A percentile compares a stretch with the other conserved stretches of the same genome.
Evolutionary conservation across 305 asterid genomes (phyloP).

Genomic region (Caryopteris hybrid): DNA sequence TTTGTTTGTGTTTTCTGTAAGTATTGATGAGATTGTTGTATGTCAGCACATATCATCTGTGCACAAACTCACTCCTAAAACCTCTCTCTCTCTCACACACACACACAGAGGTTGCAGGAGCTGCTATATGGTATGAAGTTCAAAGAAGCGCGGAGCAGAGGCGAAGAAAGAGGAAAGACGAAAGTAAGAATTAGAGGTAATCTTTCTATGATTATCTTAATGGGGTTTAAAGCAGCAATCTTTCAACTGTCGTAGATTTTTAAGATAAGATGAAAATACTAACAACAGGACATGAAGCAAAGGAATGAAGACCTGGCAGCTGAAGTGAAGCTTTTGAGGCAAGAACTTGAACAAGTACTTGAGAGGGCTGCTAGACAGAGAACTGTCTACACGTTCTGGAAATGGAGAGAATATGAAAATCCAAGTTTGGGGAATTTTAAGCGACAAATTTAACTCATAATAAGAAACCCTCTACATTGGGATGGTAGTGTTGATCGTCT

Average conservation of each 20-base stretch:
- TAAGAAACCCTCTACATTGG: no score
- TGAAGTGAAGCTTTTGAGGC: background rate
- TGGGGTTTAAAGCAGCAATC: no score
- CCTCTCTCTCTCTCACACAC: no score
- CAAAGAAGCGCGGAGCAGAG: slow-evolving; percentile 3
- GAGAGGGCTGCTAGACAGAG: background rate
- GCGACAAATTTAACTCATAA: no score
- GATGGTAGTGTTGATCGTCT: no score
- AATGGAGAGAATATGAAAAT: background rate
- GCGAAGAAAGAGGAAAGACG: slow-evolving; percentile 1
- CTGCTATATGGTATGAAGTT: slow-evolving; percentile 9
- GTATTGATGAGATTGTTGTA: no score
- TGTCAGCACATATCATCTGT: no score
- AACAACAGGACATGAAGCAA: background rate
- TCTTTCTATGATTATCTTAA: background rate
- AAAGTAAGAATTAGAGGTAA: slow-evolving; percentile 1
- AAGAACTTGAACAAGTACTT: background rate
- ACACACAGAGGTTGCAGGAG: slow-evolving; percentile 19
- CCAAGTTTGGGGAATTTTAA: background rate
- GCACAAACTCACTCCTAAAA: background rate
- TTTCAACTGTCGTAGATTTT: no score
- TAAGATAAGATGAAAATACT: background rate
- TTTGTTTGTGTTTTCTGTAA: slow-evolving; percentile 13
- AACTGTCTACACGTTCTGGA: background rate
- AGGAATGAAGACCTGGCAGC: background rate